Evolutionary conservation across 1,139 yeast genomes (phyloP), one percentile per base, ranked within the genome.

Genomic region (Candida glucosophila): DNA sequence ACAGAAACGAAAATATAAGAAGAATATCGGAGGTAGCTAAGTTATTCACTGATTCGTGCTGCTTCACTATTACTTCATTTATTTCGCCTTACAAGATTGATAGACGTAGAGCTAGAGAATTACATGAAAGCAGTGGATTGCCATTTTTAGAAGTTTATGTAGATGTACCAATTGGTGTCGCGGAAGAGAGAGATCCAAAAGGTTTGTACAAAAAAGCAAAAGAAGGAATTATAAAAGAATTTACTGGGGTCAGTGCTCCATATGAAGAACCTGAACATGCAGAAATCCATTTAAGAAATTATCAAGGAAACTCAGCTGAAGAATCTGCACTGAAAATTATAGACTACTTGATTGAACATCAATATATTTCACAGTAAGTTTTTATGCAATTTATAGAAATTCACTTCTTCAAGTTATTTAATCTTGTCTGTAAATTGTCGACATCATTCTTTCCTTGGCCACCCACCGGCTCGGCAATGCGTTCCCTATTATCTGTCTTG

Each of bases 141-240:
- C 90, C 93, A 27, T 88, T 88, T 43, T 70, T 88, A 30, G 97
- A 88, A 60, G 94, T 88, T 7, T 85, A 59, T 40, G 86, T 88
- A 24, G 95, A 88, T 50, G 95, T 85, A 25, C 96, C 97, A 17
- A 67, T 88, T 28, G 86, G 78, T 43, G 85, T 86, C 33, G 97
- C 96, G 28, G 97, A 88, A 62, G 71, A 82, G 55, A 81, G 97
- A 58, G 97, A 88, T 55, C 97, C 97, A 36, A 88, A 88, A 65
- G 97, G 97, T 6, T 67, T 88, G 40, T 88, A 88, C 64, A 85
- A 86, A 58, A 88, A 88, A 68, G 97, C 97, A 13, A 76, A 96
- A 51, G 93, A 86, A 44, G 97, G 97, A 17, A 64, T 80, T 36
- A 88, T 88, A 52, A 83, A 83, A 57, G 95, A 88, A 49, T 88